Percentiles rank a stretch among this genome's conserved stretches.
phyloP scores from a whole-genome alignment of 176 grass and related monocot species.

The Avena atlantica region DNA sequence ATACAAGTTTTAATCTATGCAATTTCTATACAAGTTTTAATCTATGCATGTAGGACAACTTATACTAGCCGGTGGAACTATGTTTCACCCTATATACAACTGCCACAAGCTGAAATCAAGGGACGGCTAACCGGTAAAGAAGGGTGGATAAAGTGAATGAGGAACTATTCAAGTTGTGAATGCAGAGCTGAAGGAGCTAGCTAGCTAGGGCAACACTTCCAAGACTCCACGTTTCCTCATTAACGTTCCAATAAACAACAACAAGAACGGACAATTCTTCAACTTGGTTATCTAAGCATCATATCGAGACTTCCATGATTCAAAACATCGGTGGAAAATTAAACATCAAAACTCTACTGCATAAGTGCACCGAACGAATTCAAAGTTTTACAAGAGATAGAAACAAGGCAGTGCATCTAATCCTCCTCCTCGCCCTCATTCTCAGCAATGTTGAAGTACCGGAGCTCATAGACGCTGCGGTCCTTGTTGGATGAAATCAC shows the following conservation, averaged over 20 bases:
- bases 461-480: slow-evolving; percentile 70
- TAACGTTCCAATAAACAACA: background rate
- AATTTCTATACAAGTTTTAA: no score
- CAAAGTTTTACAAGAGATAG: slow-evolving; percentile 28
- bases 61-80: no score
- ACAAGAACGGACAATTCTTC: slow-evolving; percentile 22
- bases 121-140: no score
- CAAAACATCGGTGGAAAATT: slow-evolving; percentile 11
- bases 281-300: slow-evolving; percentile 47
- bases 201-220: no score
- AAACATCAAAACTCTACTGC: slow-evolving; percentile 53
- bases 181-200: no score
- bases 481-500: slow-evolving; percentile 81
- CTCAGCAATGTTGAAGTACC: slow-evolving; percentile 90
- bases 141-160: no score
- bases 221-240: no score
- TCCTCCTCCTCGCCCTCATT: slow-evolving; percentile 90
- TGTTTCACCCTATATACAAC: no score
- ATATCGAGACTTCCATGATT: slow-evolving; percentile 24
- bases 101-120: no score
- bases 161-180: no score
- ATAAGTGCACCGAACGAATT: slow-evolving; percentile 26
- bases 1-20: no score
- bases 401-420: slow-evolving; percentile 44
- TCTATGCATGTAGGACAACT: no score